Percentiles rank a stretch among this genome's conserved stretches.
phyloP scores from a whole-genome alignment of 2,329 filamentous ascomycete genomes.

The Arthrobotrys megalospora region DNA sequence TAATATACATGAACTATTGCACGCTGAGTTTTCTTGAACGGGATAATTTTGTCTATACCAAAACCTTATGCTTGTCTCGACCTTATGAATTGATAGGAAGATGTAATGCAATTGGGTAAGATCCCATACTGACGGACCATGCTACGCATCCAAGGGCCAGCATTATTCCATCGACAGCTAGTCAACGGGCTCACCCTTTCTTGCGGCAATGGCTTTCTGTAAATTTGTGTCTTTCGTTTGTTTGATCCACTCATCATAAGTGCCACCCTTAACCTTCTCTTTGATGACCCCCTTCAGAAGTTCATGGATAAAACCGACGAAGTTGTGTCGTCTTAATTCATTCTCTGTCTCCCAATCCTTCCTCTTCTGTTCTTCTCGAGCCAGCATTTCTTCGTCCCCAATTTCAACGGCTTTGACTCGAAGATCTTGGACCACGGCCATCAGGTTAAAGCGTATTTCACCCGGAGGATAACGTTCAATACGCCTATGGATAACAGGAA shows the following conservation, averaged over 20 bases:
- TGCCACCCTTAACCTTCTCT: constrained; percentile 77
- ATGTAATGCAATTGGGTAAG: neutral
- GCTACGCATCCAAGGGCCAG: neutral
- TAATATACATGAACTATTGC: too few species aligned
- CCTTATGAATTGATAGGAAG: constrained; percentile 12
- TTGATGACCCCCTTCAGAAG: constrained; percentile 87
- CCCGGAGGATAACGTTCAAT: constrained; percentile 86
- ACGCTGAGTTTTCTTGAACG: too few species aligned
- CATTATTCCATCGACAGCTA: constrained; percentile 31
- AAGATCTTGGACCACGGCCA: constrained; percentile 91
- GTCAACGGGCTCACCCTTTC: constrained; percentile 63
- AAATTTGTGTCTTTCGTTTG: constrained; percentile 71
- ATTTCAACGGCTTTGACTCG: constrained; percentile 82
- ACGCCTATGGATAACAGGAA: constrained; percentile 86
- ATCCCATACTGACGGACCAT: neutral
- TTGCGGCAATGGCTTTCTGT: constrained; percentile 70
- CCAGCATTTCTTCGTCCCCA: constrained; percentile 84
- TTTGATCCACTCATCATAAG: constrained; percentile 81
- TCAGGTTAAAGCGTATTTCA: constrained; percentile 95
- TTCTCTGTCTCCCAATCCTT: constrained; percentile 95
- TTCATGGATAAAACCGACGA: constrained; percentile 94
- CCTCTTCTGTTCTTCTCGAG: constrained; percentile 85
- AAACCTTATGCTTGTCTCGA: constrained; percentile 8
- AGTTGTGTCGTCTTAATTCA: constrained; percentile 90
- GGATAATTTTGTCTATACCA: constrained; percentile 38